Base-by-base conservation (phyloP, 805 yeast species). In the Blastobotrys parvus region DNA sequence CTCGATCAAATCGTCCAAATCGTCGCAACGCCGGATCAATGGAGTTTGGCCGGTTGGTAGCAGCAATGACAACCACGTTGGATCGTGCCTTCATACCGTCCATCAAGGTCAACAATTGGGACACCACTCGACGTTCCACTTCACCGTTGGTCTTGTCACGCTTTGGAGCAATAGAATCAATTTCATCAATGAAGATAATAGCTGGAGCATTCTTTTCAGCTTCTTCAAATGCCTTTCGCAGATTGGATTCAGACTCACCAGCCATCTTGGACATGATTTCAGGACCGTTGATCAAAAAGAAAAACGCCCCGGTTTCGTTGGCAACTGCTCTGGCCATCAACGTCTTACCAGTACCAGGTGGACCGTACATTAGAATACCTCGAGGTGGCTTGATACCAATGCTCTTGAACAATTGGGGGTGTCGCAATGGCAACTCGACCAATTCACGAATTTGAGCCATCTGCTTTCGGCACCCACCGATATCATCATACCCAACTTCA, bases 1-100 rank as follows among this genome's bases (percentile, higher is more conserved):
- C 92, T 64, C 92, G 74, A 63, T 83, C 92, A 60, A 83, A 82
- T 62, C 92, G 77, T 54, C 92, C 92, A 55, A 82, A 82, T 64
- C 92, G 78, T 68, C 92, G 79, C 54, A 82, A 70, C 18, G 92
- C 92, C 38, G 92, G 89, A 59, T 82, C 92, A 58, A 82, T 82
- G 16, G 88, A 79, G 68, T 82, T 83, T 51, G 92, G 92, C 65
- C 92, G 74, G 68, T 82, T 82, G 42, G 92, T 92, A 30, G 99
- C 99, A 44, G 98, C 99, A 69, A 92, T 92, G 45, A 92, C 99
- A 49, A 92, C 98, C 56, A 87, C 83, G 62, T 92, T 92, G 33
- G 97, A 83, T 68, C 98, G 82, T n/a, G 97, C 95, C 70, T 90
- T 90, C 98, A 92, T 92, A 74, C 98, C 99, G 63, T 92, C 99